Evolutionary conservation across 345 rosid species (phyloP).

Genomic region (Populus davidiana): DNA sequence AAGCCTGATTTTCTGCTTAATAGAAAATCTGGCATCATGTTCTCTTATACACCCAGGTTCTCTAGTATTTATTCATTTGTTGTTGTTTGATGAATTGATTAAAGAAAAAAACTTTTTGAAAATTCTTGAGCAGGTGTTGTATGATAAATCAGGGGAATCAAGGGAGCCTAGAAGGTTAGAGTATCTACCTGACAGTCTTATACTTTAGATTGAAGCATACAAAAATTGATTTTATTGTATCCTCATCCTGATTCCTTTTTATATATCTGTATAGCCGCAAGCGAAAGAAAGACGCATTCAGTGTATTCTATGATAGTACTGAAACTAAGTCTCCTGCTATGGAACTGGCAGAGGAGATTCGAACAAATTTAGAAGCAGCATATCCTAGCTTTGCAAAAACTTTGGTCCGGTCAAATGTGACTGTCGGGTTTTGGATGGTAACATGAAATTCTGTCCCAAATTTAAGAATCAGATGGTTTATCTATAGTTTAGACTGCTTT

Average conservation of each 20-base stretch:
- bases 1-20: background rate
- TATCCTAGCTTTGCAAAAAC: constrained; percentile 45
- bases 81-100: background rate
- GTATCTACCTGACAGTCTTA: background rate
- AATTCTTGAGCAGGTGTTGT: constrained; percentile 28
- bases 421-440: constrained; percentile 51
- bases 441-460: constrained; percentile 8
- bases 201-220: background rate
- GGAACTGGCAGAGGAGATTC: constrained; percentile 43
- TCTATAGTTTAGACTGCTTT: background rate
- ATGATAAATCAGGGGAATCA: constrained; percentile 26
- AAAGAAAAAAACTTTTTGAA: background rate
- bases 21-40: background rate
- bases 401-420: constrained; percentile 42
- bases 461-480: constrained; percentile 5
- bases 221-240: background rate
- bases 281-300: constrained; percentile 31
- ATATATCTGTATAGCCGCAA: constrained; percentile 18
- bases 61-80: background rate
- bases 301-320: constrained; percentile 21
- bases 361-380: constrained; percentile 22
- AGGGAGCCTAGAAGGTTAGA: constrained; percentile 35
- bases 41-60: background rate
- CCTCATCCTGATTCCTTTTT: background rate
- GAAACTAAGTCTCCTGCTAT: constrained; percentile 28